Evolutionary conservation across 2,329 filamentous ascomycete genomes (phyloP).

Genomic region (Paecilomyces variotii): DNA sequence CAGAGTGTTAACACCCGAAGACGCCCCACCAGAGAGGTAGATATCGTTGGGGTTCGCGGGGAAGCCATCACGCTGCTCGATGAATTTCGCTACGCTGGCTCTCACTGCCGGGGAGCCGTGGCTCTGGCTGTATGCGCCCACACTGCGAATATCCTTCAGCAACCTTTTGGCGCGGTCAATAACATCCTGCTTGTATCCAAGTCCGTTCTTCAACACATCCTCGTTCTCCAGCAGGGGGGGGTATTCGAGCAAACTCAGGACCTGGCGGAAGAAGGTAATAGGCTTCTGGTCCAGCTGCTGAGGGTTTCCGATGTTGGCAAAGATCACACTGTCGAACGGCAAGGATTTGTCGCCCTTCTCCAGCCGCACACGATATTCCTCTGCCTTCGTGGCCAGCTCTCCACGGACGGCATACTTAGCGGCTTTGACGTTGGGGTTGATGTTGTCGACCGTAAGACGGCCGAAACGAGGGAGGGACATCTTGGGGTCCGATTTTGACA

Average conservation of each 20-base stretch:
- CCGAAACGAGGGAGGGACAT: conserved; percentile 10
- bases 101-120: conserved; percentile 80
- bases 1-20: conserved; percentile 88
- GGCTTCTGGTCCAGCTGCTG: conserved; percentile 99
- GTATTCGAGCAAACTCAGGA: conserved; percentile 87
- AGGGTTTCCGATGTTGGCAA: conserved; percentile 97
- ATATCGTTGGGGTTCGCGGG: conserved; percentile 71
- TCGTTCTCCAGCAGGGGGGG: conserved; percentile 74
- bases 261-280: conserved; percentile 98
- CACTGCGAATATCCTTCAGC: conserved; percentile 75
- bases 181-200: conserved; percentile 87
- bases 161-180: conserved; percentile 74
- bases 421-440: conserved; percentile 79
- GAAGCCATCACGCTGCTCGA: conserved; percentile 87
- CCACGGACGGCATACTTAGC: conserved; percentile 96
- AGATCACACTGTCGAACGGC: conserved; percentile 86
- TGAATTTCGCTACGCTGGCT: conserved; percentile 83
- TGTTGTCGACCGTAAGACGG: conserved; percentile 69
- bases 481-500: background rate
- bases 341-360: conserved; percentile 47
- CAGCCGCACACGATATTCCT: conserved; percentile 75
- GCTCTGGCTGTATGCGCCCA: conserved; percentile 94
- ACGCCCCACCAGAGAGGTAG: conserved; percentile 87
- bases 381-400: conserved; percentile 87
- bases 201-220: conserved; percentile 62